Base-by-base conservation (phyloP, 805 yeast genomes). In the Candida multigemmis region DNA sequence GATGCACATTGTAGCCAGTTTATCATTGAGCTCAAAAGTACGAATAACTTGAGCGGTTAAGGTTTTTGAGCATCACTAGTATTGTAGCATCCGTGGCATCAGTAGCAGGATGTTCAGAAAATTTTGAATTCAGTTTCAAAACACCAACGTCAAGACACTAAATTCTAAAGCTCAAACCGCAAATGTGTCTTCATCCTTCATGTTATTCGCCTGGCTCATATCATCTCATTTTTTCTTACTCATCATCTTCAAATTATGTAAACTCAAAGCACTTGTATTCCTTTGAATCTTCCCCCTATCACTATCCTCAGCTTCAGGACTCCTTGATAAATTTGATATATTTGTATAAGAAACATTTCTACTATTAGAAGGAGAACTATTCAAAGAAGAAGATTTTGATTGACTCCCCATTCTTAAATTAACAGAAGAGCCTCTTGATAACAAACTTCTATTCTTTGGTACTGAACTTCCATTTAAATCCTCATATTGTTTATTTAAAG, bases 331-430 rank as follows among this genome's bases (percentile, higher is more conserved):
- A 5, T 37, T 22, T 9, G 36, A 24, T 19, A 53, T 33, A 33
- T 56, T 62, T 6, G 52, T 42, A 4, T 48, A 30, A 2, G 67
- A 60, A 7, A 48, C 58, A 31, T 48, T 53, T 30, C 67, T 41
- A 0, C 68, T 61, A 5, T 36, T 29, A 0, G 57, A 42, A 1
- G 69, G 71, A 4, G 74, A 66, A 3, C 68, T 46, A 25, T 36
- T 36, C 22, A 35, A 34, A 2, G 61, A 48, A 2, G 55, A 43
- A 24, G 23, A 35, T 14, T 40, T 38, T 12, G 54, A 41, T 6
- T 10, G 7, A 10, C 19, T 17, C 10, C 9, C 9, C 19, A 17
- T 17, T 17, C 19, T 17, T 7, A 10, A 10, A 7, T 7, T 17
- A 17, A 10, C 27, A 8, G 24, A 19, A 6, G 30, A 19, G 9